A percentile compares a stretch with the other conserved stretches of the same genome.
Evolutionary conservation across 306 rosid species (phyloP).

Genomic region (Ammopiptanthus mongolicus): DNA sequence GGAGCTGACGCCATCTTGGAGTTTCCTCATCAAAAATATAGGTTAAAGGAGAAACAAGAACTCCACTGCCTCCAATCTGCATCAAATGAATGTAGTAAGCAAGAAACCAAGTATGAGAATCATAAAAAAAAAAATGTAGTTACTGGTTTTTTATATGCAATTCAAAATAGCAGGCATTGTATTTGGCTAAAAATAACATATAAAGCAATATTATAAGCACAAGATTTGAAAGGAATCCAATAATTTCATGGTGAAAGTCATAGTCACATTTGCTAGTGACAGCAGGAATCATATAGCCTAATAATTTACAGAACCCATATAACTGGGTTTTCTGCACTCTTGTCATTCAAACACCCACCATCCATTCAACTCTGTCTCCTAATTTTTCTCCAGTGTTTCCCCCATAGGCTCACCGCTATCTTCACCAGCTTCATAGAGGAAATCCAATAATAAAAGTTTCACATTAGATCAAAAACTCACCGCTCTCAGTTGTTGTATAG

Average conservation of each 20-base stretch:
- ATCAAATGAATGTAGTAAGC: constrained; percentile 17
- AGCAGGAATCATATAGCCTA: background rate
- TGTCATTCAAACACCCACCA: constrained; percentile 17
- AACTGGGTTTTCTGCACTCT: background rate
- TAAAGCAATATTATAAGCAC: background rate
- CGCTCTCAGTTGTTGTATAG: constrained; percentile 78
- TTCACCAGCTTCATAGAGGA: background rate
- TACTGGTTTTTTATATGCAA: no score
- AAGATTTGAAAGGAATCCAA: background rate
- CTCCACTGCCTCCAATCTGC: constrained; percentile 98
- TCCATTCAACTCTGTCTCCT: background rate
- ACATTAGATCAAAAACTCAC: constrained; percentile 49
- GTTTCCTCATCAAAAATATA: constrained; percentile 97
- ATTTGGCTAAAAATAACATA: background rate
- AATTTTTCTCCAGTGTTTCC: background rate
- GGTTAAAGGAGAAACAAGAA: constrained; percentile 88
- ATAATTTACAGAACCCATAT: background rate
- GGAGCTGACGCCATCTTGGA: constrained; percentile 87
- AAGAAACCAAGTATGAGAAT: constrained; percentile 6
- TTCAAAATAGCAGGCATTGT: background rate
- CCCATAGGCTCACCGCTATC: background rate
- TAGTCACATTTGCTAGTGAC: background rate
- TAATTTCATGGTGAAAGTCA: background rate
- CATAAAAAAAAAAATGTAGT: no score
- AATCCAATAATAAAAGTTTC: background rate